Evolutionary conservation across 805 yeast species (phyloP).

Genomic region (Yamadazyma sp.): DNA sequence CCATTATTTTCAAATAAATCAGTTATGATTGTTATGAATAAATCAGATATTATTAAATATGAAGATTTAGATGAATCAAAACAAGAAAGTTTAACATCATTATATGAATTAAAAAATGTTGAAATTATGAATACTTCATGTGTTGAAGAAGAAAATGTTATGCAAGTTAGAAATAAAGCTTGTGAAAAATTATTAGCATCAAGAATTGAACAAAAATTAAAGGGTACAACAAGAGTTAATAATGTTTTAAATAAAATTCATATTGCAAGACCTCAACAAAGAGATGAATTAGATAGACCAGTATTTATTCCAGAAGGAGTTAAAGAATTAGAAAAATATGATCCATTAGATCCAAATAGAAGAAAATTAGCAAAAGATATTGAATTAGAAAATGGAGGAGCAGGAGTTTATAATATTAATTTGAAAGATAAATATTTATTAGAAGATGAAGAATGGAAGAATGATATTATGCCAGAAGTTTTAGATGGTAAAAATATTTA

Average conservation of each 20-base stretch:
- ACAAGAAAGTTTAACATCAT: slow-evolving; percentile 64
- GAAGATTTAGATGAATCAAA: slow-evolving; percentile 80
- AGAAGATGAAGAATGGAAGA: slow-evolving; percentile 97
- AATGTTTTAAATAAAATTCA: slow-evolving; percentile 93
- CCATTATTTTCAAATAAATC: slow-evolving; percentile 96
- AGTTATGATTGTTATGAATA: slow-evolving; percentile 92
- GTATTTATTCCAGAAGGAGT: slow-evolving; percentile 82
- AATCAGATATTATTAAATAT: slow-evolving; percentile 82
- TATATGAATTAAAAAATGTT: slow-evolving; percentile 70
- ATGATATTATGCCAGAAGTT: slow-evolving; percentile 95
- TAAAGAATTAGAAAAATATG: slow-evolving; percentile 60
- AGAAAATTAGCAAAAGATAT: slow-evolving; percentile 80
- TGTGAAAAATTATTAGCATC: slow-evolving; percentile 95
- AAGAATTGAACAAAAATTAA: slow-evolving; percentile 93
- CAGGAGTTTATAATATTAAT: slow-evolving; percentile 95
- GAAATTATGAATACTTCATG: slow-evolving; percentile 94
- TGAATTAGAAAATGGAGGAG: slow-evolving; percentile 96
- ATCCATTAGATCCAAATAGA: slow-evolving; percentile 76
- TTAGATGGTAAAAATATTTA: slow-evolving; percentile 95
- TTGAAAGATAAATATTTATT: slow-evolving; percentile 86
- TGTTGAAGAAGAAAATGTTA: slow-evolving; percentile 88
- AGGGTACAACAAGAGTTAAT: slow-evolving; percentile 85
- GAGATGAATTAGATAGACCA: slow-evolving; percentile 81
- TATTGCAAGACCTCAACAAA: slow-evolving; percentile 82
- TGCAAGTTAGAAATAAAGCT: slow-evolving; percentile 94